Conservation (phyloP, 768 basidiomycete genomes). For the Russula emetica region DNA sequence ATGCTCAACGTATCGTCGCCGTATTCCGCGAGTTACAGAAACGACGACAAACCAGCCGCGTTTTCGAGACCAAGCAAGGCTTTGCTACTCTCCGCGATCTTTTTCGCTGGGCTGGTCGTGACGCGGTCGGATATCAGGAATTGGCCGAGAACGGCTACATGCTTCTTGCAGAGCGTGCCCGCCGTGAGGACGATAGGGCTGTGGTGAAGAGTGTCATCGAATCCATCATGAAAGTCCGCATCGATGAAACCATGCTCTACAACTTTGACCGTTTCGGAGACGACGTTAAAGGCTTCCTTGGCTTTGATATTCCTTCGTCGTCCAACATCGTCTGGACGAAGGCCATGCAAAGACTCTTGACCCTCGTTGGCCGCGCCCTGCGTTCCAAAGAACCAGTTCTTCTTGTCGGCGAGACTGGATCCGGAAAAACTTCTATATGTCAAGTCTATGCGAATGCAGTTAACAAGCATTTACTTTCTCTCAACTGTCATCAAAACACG, state of each 20-base stretch:
- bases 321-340: slow-evolving; percentile 81
- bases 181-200: slow-evolving; percentile 77
- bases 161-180: slow-evolving; percentile 88
- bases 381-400: slow-evolving; percentile 91
- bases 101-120: slow-evolving; percentile 94
- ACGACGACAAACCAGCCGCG: slow-evolving; percentile 80
- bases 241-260: slow-evolving; percentile 73
- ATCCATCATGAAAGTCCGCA: slow-evolving; percentile 76
- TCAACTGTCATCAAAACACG: slow-evolving; percentile 98
- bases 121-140: slow-evolving; percentile 85
- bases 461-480: slow-evolving; percentile 55
- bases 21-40: slow-evolving; percentile 94
- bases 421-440: slow-evolving; percentile 96
- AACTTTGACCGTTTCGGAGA: slow-evolving; percentile 42
- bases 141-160: slow-evolving; percentile 96
- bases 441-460: slow-evolving; percentile 76
- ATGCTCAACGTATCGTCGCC: slow-evolving; percentile 81
- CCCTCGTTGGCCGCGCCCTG: slow-evolving; percentile 78
- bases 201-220: slow-evolving; percentile 94
- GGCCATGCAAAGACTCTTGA: slow-evolving; percentile 87
- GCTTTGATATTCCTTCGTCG: slow-evolving; percentile 47
- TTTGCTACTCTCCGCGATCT: slow-evolving; percentile 96
- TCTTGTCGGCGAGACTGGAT: slow-evolving; percentile 95
- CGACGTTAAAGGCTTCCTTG: slow-evolving; percentile 49
- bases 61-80: slow-evolving; percentile 96